Percentiles rank a stretch among this genome's conserved stretches.
Evolutionary conservation across 192 early-diverging fungal species (phyloP).

Genomic region (Backusella australiensis): DNA sequence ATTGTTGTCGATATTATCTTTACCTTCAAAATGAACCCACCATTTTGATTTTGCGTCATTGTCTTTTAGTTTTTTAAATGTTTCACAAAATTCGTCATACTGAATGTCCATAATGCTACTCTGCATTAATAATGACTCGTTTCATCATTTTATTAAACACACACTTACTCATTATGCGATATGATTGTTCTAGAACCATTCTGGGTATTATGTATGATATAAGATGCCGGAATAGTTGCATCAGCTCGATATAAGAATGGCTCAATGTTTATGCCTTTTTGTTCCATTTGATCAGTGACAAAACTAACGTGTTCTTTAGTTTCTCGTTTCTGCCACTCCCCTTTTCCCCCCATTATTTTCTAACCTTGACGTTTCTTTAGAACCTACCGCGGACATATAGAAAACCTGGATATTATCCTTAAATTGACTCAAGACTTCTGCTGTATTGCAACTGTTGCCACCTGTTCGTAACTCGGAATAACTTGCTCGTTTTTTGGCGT

Average conservation of each 20-base stretch:
- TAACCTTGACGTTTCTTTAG: slow-evolving; percentile 47
- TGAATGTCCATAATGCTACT: slow-evolving; percentile 51
- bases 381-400: slow-evolving; percentile 51
- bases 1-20: not conserved
- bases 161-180: slow-evolving; percentile 49
- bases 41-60: slow-evolving; percentile 14
- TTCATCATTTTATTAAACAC: not conserved
- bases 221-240: slow-evolving; percentile 38
- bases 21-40: slow-evolving; percentile 14
- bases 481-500: slow-evolving; percentile 56
- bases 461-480: slow-evolving; percentile 57
- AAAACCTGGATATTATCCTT: slow-evolving; percentile 29
- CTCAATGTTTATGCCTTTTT: slow-evolving; percentile 41
- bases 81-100: slow-evolving; percentile 46
- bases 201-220: slow-evolving; percentile 52
- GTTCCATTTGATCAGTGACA: slow-evolving; percentile 36
- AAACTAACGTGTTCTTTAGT: slow-evolving; percentile 21
- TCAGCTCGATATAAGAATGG: slow-evolving; percentile 40
- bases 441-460: slow-evolving; percentile 61
- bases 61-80: not conserved
- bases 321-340: not conserved
- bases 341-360: not conserved
- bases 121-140: not conserved
- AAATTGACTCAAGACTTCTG: slow-evolving; percentile 53
- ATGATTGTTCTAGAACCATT: slow-evolving; percentile 60